Base-by-base conservation (phyloP, 148 eudicot genomes). In the Chenopodium quinoa region DNA sequence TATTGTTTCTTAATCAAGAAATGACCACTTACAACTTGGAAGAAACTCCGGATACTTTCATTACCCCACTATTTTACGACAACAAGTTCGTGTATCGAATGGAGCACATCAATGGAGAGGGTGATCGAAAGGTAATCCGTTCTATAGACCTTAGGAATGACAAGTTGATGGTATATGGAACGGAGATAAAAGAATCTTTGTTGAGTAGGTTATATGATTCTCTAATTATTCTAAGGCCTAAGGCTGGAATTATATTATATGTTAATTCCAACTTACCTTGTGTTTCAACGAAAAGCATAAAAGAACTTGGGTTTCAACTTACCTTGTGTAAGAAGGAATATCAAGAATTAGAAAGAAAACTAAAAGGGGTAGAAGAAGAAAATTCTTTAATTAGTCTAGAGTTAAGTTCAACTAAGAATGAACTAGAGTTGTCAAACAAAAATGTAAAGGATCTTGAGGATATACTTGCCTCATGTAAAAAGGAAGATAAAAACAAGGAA, bases 91-190 rank as follows among this genome's bases (percentile, higher is more conserved):
- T 1, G 29, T 83, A 83, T 32, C 32, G 32, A 71, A 83, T 83
- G 85, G 20, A 34, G 20, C 78, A 73, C 46, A 0, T 83, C 1
- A n/a, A 50, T 23, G 68, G 11, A 11, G 81, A 73, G 25, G 34
- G 19, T 8, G 32, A 78, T 25, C 9, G 14, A 0, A 73, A 52
- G 68, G 3, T 4, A 10, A 50, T 83, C 16, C 74, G 85, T 10
- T 13, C 13, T 3, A 83, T 83, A 73, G 58, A 83, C 74, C 48
- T 79, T 37, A 79, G 20, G 12, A 78, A 1, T 20, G 85, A 83
- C 29, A 79, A 50, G 71, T 47, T 79, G 50, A 52, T 80, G 27
- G 68, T 83, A 31, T 44, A 83, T 75, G 82, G 85, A 54, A 73
- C 27, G 17, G 79, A 78, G 22, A 74, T 79, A 14, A 23, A 73